Base-by-base conservation (phyloP, 495 filamentous ascomycete genomes). In the Penicillium steckii region DNA sequence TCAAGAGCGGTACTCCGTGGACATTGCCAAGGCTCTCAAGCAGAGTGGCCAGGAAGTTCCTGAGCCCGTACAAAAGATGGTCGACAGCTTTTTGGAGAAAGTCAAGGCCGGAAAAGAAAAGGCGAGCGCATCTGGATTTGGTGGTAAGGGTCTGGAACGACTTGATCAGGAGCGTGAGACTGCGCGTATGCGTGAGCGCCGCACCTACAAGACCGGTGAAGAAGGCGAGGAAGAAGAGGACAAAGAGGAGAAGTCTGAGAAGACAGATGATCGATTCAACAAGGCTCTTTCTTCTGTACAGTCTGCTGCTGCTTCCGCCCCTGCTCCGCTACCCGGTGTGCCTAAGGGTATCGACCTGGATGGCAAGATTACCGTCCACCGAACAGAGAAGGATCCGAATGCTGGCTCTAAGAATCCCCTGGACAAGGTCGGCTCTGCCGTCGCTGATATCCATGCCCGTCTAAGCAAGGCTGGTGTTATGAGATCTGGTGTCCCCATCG, bases 71-170 rank as follows among this genome's bases (percentile, higher is more conserved):
- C 77, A 83, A 57, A 84, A 84, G 46, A 64, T 90, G 53, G 81
- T 83, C 3, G 79, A 87, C 50, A 53, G 62, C 2, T 95, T 92
- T 72, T 76, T 84, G 33, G 89, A 95, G 60, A 97, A 96, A 62
- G 90, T 97, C 55, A 93, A 91, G 64, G 76, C 86, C 5, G 94
- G 94, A 3, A 94, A 95, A 66, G 91, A 90, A 57, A 95, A 96
- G 68, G 84, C 86, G 45, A 84, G 80, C 47, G 75, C 68, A 8
- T 88, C 86, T 50, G 95, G 94, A 12, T 99, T 97, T 53, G 94
- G 94, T 59, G 94, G 94, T 17, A 96, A 97, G 61, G 94, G 94
- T 42, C 76, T 97, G 35, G 94, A 97, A 62, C 85, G 84, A 30
- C 82, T 97, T 29, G 91, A 96, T 68, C 85, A 89, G 64, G 90